Percentiles rank a stretch among this genome's conserved stretches.
Evolutionary conservation across 257 asterid genomes (phyloP).

Genomic region (Solanum neorickii): DNA sequence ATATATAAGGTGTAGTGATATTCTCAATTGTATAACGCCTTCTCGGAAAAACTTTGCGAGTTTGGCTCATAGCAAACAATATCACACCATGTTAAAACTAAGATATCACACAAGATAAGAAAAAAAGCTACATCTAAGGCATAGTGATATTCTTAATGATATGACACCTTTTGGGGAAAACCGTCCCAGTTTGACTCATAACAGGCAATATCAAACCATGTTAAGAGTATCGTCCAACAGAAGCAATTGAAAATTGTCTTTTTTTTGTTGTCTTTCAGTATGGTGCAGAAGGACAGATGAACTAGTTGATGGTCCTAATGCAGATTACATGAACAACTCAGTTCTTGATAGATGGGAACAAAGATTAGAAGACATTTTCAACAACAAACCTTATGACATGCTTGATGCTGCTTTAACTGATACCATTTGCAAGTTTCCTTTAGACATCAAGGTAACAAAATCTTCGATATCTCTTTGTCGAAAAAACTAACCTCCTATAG

Average conservation of each 20-base stretch:
- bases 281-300: slow-evolving; percentile 93
- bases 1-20: neutral
- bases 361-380: slow-evolving; percentile 56
- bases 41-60: neutral
- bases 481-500: neutral
- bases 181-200: neutral
- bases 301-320: slow-evolving; percentile 76
- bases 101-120: neutral
- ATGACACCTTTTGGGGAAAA: neutral
- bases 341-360: slow-evolving; percentile 79
- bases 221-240: neutral
- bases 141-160: neutral
- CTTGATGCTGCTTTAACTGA: slow-evolving; percentile 78
- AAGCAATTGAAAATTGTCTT: neutral
- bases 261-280: slow-evolving; percentile 18
- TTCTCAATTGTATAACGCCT: neutral
- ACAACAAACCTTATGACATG: slow-evolving; percentile 60
- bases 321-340: slow-evolving; percentile 29
- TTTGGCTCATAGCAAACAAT: neutral
- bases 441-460: slow-evolving; percentile 51
- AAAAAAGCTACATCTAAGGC: too few species aligned
- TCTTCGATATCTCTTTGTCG: neutral
- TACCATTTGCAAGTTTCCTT: slow-evolving; percentile 53
- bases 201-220: neutral
- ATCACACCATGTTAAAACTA: neutral